phyloP scores from a whole-genome alignment of 2,329 filamentous ascomycete genomes.

The Graphilbum fragrans region DNA sequence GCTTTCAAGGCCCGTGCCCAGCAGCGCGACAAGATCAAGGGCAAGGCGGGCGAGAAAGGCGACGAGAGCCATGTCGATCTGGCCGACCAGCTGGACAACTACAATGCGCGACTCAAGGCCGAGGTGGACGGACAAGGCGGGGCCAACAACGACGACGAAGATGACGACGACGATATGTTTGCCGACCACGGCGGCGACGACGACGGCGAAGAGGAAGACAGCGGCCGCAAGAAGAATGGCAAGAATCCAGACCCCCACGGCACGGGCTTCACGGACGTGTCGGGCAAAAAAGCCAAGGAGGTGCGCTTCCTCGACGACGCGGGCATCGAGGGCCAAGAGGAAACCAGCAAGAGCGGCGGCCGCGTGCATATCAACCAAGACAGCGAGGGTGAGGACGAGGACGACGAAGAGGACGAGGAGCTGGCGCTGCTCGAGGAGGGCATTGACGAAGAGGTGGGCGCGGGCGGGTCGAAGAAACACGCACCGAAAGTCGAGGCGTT shows the following conservation, averaged over 20 bases:
- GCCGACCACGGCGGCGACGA: constrained; percentile 46
- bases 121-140: constrained; percentile 16
- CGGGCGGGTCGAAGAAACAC: constrained; percentile 82
- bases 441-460: constrained; percentile 79
- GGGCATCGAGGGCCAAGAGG: constrained; percentile 69
- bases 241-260: constrained; percentile 20
- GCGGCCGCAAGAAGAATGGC: constrained; percentile 7
- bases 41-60: constrained; percentile 8
- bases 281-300: constrained; percentile 47
- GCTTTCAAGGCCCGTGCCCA: constrained; percentile 69
- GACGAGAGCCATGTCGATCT: constrained; percentile 32
- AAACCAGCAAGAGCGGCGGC: constrained; percentile 60
- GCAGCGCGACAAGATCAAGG: constrained; percentile 24
- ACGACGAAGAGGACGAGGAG: constrained; percentile 58
- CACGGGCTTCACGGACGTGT: background rate
- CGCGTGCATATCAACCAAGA: constrained; percentile 50
- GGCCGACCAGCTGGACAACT: constrained; percentile 41
- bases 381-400: constrained; percentile 32
- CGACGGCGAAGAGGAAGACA: constrained; percentile 36
- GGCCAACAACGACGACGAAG: constrained; percentile 25
- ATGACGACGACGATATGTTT: constrained; percentile 76
- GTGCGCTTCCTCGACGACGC: constrained; percentile 46
- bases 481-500: constrained; percentile 93
- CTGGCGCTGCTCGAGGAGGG: constrained; percentile 64
- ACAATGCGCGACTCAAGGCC: constrained; percentile 29